Percentiles rank a stretch among this genome's conserved stretches.
These are phyloP conservation scores for Erysimum cheiranthoides DNA, from an alignment of 345 rosid species.

Conservation along the genomic window DNA sequence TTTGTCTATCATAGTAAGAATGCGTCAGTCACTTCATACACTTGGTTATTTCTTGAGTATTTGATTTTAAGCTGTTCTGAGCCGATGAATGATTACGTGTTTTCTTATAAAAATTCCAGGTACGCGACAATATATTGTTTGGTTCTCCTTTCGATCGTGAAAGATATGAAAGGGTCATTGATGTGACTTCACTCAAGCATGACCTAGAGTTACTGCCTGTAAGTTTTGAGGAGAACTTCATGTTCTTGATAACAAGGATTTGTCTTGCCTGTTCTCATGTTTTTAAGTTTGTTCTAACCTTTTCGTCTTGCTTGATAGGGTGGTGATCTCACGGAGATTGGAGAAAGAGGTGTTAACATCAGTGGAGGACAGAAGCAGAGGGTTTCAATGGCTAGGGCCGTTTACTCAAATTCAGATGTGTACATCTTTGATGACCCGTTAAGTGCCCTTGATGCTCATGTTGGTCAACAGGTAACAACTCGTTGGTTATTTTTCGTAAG, in stretches of 20 bases:
- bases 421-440: conserved; percentile 82
- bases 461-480: conserved; percentile 82
- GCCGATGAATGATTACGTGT: conserved; percentile 19
- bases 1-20: background rate
- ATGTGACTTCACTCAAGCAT: conserved; percentile 65
- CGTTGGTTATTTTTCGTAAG: conserved; percentile 9
- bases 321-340: conserved; percentile 75
- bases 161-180: conserved; percentile 61
- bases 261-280: conserved; percentile 24
- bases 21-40: conserved; percentile 13
- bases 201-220: conserved; percentile 55
- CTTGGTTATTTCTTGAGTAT: background rate
- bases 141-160: conserved; percentile 54
- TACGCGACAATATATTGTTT: conserved; percentile 73
- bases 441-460: conserved; percentile 86
- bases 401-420: conserved; percentile 68
- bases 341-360: conserved; percentile 88
- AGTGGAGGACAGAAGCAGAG: conserved; percentile 96
- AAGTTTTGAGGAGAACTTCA: conserved; percentile 40
- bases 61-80: conserved; percentile 20
- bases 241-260: conserved; percentile 20
- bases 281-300: conserved; percentile 31
- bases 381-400: conserved; percentile 83
- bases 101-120: conserved; percentile 46
- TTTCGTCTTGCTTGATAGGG: conserved; percentile 49